A percentile compares a stretch with the other conserved stretches of the same genome.
phyloP scores from a whole-genome alignment of 2,329 filamentous ascomycete genomes.

The Teratosphaeria nubilosa region DNA sequence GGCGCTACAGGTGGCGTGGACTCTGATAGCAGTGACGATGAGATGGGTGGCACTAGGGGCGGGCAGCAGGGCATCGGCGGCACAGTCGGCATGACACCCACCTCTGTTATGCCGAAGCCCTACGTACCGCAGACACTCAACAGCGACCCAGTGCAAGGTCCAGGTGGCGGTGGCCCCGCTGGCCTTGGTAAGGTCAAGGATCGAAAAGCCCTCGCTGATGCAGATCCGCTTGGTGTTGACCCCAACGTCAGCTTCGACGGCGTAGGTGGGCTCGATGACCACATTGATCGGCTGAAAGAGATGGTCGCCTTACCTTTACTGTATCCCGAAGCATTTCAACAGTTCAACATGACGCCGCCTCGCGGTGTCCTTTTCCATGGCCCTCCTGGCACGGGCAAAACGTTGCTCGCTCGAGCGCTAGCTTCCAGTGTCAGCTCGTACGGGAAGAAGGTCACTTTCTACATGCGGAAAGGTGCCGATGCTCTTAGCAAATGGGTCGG shows the following conservation, averaged over 20 bases:
- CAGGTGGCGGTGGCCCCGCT: conserved; percentile 54
- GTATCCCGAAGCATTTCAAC: conserved; percentile 87
- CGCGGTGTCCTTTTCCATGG: conserved; percentile 94
- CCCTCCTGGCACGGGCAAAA: conserved; percentile 95
- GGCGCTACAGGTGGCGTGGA: conserved; percentile 70
- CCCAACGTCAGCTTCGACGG: conserved; percentile 87
- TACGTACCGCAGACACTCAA: conserved; percentile 49
- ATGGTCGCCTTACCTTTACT: conserved; percentile 93
- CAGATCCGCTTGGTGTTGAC: conserved; percentile 88
- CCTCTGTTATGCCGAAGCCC: conserved; percentile 38
- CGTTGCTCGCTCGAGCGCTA: conserved; percentile 82
- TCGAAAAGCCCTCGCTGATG: conserved; percentile 81
- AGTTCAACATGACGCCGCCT: conserved; percentile 86
- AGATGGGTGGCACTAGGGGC: conserved; percentile 49
- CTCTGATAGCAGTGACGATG: conserved; percentile 95
- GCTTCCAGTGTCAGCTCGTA: conserved; percentile 83
- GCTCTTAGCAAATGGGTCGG: conserved; percentile 98
- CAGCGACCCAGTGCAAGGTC: conserved; percentile 45
- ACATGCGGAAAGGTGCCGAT: conserved; percentile 98
- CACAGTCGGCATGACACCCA: conserved; percentile 55
- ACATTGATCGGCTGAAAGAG: conserved; percentile 95
- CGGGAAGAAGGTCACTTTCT: conserved; percentile 93
- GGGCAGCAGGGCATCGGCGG: conserved; percentile 47
- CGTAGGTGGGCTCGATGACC: conserved; percentile 82
- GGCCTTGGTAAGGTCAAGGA: conserved; percentile 87